Conservation (phyloP, 2,329 filamentous ascomycete species). For the Trichophyton equinum region DNA sequence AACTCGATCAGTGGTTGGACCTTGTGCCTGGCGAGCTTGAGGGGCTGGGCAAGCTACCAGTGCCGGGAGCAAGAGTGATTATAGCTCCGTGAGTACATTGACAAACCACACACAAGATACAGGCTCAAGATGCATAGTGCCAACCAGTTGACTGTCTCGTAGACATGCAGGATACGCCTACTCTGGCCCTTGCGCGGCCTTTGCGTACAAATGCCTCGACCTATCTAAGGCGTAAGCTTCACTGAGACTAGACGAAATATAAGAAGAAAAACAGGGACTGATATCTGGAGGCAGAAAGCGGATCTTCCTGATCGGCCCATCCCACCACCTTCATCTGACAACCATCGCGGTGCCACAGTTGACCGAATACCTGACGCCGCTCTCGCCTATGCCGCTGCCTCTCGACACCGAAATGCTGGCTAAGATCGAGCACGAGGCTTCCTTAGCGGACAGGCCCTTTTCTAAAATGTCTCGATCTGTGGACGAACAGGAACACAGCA, state of each 20-base stretch:
- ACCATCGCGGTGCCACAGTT: conserved; percentile 67
- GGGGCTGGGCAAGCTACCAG: conserved; percentile 52
- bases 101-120: not conserved
- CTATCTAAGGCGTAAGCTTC: conserved; percentile 54
- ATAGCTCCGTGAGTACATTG: conserved; percentile 71
- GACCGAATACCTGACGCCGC: conserved; percentile 36
- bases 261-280: not conserved
- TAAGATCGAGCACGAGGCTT: conserved; percentile 23
- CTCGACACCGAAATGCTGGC: conserved; percentile 34
- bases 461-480: conserved; percentile 47
- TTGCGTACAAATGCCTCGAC: conserved; percentile 84
- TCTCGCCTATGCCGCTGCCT: conserved; percentile 32
- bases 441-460: conserved; percentile 26
- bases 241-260: no score
- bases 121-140: not conserved
- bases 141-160: conserved; percentile 18
- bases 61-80: conserved; percentile 64
- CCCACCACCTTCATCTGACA: conserved; percentile 70
- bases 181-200: conserved; percentile 83
- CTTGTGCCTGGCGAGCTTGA: conserved; percentile 56
- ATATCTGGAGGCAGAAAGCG: conserved; percentile 49
- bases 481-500: conserved; percentile 77
- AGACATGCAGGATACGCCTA: conserved; percentile 91
- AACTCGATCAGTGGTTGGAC: conserved; percentile 65
- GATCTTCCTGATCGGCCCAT: conserved; percentile 84